Conservation (phyloP, 1,284 basidiomycete genomes). For the Ceratobasidium sp. region DNA sequence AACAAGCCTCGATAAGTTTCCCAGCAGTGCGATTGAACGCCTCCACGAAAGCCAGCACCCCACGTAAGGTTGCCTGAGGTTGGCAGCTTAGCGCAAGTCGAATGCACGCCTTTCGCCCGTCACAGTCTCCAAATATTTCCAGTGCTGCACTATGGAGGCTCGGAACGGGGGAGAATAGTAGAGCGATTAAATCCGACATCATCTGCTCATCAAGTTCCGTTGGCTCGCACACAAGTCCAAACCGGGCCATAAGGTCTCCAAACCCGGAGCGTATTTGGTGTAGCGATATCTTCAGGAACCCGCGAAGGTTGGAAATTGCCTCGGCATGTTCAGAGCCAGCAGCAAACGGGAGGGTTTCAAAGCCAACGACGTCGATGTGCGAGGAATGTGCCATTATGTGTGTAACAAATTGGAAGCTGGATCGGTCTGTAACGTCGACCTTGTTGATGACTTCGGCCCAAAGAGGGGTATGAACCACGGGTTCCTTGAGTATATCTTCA, state of each 20-base stretch:
- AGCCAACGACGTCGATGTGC: slow-evolving; percentile 54
- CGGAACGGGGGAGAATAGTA: slow-evolving; percentile 83
- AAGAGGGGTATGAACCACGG: background rate
- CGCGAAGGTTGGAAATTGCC: slow-evolving; percentile 49
- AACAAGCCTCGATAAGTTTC: slow-evolving; percentile 81
- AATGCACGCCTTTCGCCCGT: slow-evolving; percentile 85
- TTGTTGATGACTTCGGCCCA: slow-evolving; percentile 14
- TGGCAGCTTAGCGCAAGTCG: slow-evolving; percentile 72
- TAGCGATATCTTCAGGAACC: slow-evolving; percentile 66
- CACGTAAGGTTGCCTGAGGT: slow-evolving; percentile 69
- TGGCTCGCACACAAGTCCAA: slow-evolving; percentile 58
- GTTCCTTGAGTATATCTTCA: slow-evolving; percentile 14
- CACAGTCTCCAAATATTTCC: slow-evolving; percentile 81
- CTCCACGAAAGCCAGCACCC: slow-evolving; percentile 68
- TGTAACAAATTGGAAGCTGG: slow-evolving; percentile 4
- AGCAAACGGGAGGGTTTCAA: background rate
- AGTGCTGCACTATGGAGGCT: slow-evolving; percentile 76
- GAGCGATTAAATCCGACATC: slow-evolving; percentile 63
- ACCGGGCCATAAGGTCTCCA: slow-evolving; percentile 64
- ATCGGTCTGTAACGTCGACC: background rate
- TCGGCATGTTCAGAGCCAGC: slow-evolving; percentile 32
- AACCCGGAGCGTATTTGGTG: slow-evolving; percentile 65
- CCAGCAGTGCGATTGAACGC: slow-evolving; percentile 69
- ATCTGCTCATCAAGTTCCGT: slow-evolving; percentile 60
- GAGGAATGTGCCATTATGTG: slow-evolving; percentile 27